Base-by-base conservation (phyloP, 75 land plant genomes). In the Selaginella moellendorffii region DNA sequence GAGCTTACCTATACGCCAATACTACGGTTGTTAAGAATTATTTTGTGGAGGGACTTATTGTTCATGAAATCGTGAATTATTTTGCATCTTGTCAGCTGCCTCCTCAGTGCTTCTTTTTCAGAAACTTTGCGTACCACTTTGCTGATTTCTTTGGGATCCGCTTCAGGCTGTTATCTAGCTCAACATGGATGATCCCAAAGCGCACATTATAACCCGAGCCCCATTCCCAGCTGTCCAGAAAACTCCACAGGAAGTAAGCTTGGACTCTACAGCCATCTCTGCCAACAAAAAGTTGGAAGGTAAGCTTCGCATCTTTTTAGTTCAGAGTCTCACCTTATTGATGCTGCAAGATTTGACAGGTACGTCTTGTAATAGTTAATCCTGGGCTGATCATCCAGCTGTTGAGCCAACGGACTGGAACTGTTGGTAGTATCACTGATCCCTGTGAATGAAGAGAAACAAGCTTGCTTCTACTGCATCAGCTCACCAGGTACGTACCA, bases 151-250 rank as follows among this genome's bases (percentile, higher is more conserved):
- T 86, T 0, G 81, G 72, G 29, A 63, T 31, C 63, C 88, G 65
- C 64, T 76, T 77, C 29, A 76, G 60, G 0, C 69, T 69, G 29
- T 79, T 61, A 2, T 68, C 46, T 14, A 63, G 70, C 30, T 85
- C 85, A 24, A 85, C 71, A 53, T 73, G 77, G 19, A 65, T 17
- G 0, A 82, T 23, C 5, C 89, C 85, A 69, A 82, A 83, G 12
- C 77, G 61, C 27, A 62, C 24, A 1, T 71, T 65, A 72, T 78
- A 82, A 18, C 85, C 86, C 27, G 20, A 2, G 0, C 24, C 28
- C 83, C 83, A 85, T 59, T 85, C 89, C 31, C 73, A 80, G 75
- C 75, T 78, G 67, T 85, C 89, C 73, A 78, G 21, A 1, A 83
- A 68, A n/a, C 83, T 77, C 89, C 86, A 85, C 1, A 74, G 83